Evolutionary conservation across 768 basidiomycete species (phyloP).

Genomic region (Mycena amicta): DNA sequence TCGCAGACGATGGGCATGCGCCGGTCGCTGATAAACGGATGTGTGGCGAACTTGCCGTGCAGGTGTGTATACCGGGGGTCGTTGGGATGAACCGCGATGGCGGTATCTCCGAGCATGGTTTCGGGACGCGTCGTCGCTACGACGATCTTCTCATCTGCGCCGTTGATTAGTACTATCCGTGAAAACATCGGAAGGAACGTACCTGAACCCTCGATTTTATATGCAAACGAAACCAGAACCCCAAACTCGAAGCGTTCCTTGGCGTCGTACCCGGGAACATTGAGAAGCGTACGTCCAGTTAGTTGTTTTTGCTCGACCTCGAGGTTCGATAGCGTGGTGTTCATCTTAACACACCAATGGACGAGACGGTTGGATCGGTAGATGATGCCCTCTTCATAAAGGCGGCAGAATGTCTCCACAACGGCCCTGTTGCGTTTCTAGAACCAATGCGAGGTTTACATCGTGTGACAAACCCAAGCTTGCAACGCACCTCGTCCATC

Average conservation of each 20-base stretch:
- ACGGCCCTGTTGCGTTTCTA: slow-evolving; percentile 85
- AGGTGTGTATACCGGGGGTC: slow-evolving; percentile 93
- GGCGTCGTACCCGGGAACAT: slow-evolving; percentile 91
- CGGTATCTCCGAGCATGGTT: slow-evolving; percentile 98
- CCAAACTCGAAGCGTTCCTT: slow-evolving; percentile 98
- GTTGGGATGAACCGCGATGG: slow-evolving; percentile 93
- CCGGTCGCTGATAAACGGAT: slow-evolving; percentile 84
- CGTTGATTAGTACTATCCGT: no score
- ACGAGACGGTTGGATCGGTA: slow-evolving; percentile 97
- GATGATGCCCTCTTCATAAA: slow-evolving; percentile 89
- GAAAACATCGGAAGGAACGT: background rate
- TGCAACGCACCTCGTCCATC: slow-evolving; percentile 90
- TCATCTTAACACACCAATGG: slow-evolving; percentile 96
- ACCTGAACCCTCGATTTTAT: slow-evolving; percentile 87
- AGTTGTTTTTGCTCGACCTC: slow-evolving; percentile 96
- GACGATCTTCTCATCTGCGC: slow-evolving; percentile 81
- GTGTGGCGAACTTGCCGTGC: slow-evolving; percentile 87
- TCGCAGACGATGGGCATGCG: slow-evolving; percentile 89
- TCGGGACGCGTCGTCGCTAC: slow-evolving; percentile 98
- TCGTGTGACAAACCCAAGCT: no score
- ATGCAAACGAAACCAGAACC: slow-evolving; percentile 94
- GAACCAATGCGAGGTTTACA: no score
- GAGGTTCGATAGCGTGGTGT: slow-evolving; percentile 96
- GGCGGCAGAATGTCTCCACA: slow-evolving; percentile 83
- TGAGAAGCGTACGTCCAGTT: slow-evolving; percentile 79